Evolutionary conservation across 2,329 filamentous ascomycete genomes (phyloP).

Genomic region (Nigrospora oryzae): DNA sequence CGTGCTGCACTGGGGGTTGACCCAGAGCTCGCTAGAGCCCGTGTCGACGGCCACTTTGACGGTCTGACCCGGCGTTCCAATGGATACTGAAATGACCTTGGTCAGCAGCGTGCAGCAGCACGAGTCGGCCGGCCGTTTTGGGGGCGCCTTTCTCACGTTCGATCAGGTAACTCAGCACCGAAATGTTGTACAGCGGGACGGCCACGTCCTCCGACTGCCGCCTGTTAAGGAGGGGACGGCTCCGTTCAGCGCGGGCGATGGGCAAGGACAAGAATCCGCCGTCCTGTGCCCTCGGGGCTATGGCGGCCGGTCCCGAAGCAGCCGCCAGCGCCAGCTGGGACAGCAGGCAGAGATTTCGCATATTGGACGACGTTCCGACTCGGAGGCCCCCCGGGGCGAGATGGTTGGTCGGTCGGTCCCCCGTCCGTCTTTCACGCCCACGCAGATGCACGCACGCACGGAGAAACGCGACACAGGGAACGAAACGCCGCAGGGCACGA

Average conservation of each 20-base stretch:
- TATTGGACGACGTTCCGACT: too few species aligned
- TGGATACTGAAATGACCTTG: conserved; percentile 26
- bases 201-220: background rate
- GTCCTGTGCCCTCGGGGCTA: background rate
- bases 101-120: background rate
- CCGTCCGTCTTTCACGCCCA: too few species aligned
- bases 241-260: background rate
- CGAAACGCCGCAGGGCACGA: too few species aligned
- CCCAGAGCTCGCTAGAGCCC: conserved; percentile 52
- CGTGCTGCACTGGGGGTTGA: conserved; percentile 49
- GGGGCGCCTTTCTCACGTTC: background rate
- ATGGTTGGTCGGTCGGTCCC: too few species aligned
- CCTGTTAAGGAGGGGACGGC: background rate
- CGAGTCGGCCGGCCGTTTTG: background rate
- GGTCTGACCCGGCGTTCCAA: conserved; percentile 45
- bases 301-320: too few species aligned
- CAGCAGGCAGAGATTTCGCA: too few species aligned
- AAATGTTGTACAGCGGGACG: conserved; percentile 1
- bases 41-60: conserved; percentile 50
- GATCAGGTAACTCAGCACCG: conserved; percentile 1
- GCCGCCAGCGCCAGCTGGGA: too few species aligned
- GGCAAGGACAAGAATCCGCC: background rate
- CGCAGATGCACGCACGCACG: too few species aligned
- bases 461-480: too few species aligned
- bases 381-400: too few species aligned